phyloP scores from a whole-genome alignment of 352 stramenopile genomes.

The Globisporangium mamillatum region DNA sequence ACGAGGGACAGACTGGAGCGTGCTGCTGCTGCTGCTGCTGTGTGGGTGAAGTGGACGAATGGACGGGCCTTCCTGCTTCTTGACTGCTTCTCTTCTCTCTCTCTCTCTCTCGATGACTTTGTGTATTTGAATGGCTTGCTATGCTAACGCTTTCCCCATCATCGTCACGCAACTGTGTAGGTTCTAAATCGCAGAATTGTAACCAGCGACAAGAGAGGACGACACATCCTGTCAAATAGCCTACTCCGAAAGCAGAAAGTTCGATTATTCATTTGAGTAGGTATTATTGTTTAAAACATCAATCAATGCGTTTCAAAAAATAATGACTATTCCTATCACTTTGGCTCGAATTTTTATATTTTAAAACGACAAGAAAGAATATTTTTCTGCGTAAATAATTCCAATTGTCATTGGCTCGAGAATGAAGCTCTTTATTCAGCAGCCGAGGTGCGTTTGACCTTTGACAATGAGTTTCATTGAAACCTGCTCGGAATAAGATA shows the following conservation, averaged over 20 bases:
- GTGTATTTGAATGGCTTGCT: not conserved
- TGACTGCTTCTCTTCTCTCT: not conserved
- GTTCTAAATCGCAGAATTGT: constrained; percentile 6
- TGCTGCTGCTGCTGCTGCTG: not conserved
- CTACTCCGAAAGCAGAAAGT: not conserved
- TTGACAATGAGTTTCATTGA: too few relatives aligned
- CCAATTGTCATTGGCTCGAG: too few relatives aligned
- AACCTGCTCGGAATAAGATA: too few relatives aligned
- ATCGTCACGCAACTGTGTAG: not conserved
- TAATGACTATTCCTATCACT: too few relatives aligned
- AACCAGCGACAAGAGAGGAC: constrained; percentile 7
- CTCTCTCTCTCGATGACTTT: not conserved
- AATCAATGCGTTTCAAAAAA: too few relatives aligned
- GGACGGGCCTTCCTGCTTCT: not conserved
- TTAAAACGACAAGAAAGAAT: too few relatives aligned
- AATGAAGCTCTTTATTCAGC: too few relatives aligned
- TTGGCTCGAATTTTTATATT: too few relatives aligned
- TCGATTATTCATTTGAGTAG: not conserved
- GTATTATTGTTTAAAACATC: too few relatives aligned
- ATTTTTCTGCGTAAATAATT: too few relatives aligned
- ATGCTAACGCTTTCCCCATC: not conserved
- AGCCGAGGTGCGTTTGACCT: too few relatives aligned
- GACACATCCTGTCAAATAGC: not conserved
- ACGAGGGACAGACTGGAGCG: not conserved
- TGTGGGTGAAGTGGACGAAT: not conserved